A percentile compares a stretch with the other conserved stretches of the same genome.
Evolutionary conservation across 2,329 filamentous ascomycete genomes (phyloP).

Genomic region (Ophiostoma perfectum): DNA sequence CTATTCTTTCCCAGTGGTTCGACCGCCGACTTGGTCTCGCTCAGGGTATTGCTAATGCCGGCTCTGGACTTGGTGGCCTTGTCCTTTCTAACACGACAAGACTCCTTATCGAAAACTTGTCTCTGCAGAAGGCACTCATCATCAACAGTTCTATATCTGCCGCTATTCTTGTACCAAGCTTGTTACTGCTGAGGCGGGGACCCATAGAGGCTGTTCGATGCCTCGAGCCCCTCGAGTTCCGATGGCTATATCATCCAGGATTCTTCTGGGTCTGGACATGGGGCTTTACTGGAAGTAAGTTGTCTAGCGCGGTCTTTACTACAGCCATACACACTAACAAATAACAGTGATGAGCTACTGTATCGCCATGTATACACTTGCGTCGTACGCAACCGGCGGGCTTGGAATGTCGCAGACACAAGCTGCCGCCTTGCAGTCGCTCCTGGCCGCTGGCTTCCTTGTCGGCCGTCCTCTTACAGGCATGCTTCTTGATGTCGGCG

Average conservation of each 20-base stretch:
- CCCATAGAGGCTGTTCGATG: not conserved
- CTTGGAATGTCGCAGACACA: not conserved
- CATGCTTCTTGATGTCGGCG: not conserved
- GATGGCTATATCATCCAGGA: not conserved
- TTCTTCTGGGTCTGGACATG: constrained; percentile 11
- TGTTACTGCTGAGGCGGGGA: not conserved
- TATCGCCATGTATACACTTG: not conserved
- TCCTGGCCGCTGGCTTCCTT: not conserved
- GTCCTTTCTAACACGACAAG: not conserved
- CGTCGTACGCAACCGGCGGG: not conserved
- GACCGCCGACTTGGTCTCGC: not conserved
- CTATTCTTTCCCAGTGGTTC: not conserved
- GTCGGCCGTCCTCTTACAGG: not conserved
- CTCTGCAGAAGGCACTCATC: not conserved
- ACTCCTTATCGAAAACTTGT: not conserved
- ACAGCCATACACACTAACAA: not conserved
- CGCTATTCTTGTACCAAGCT: not conserved
- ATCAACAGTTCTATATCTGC: not conserved
- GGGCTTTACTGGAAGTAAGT: not conserved
- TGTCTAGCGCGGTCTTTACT: not conserved
- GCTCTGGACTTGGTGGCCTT: not conserved
- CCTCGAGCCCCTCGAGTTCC: not conserved
- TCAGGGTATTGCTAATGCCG: not conserved
- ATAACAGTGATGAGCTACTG: constrained; percentile 1
- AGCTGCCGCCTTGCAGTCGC: not conserved